Percentiles rank a stretch among this genome's conserved stretches.
These are phyloP conservation scores for Aureobasidium sp. DNA, from an alignment of 2,329 filamentous ascomycete species.

Conservation along the genomic window DNA sequence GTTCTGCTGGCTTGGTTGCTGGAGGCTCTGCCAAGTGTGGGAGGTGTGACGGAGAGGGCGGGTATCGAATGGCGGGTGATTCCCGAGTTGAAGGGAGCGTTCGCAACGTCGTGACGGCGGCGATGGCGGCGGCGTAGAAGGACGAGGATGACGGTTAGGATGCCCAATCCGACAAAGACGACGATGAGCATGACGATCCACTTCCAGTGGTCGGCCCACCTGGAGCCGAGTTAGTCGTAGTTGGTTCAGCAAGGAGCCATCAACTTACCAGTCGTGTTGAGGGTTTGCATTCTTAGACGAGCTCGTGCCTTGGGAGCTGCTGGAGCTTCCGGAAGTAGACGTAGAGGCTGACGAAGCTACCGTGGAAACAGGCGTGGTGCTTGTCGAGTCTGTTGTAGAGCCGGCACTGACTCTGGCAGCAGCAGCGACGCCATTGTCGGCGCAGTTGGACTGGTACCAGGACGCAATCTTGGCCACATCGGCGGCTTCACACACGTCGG, in stretches of 20 bases:
- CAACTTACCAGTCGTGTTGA: conserved; percentile 19
- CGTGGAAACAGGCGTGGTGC: background rate
- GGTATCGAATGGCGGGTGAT: conserved; percentile 25
- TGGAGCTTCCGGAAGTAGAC: conserved; percentile 20
- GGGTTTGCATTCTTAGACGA: conserved; percentile 15
- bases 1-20: conserved; percentile 14
- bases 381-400: conserved; percentile 14
- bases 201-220: conserved; percentile 62
- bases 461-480: conserved; percentile 52
- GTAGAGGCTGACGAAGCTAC: conserved; percentile 12
- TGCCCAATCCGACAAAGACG: conserved; percentile 59
- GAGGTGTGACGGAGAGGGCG: conserved; percentile 7
- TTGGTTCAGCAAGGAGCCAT: background rate
- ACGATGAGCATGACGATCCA: conserved; percentile 79
- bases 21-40: background rate
- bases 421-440: conserved; percentile 33
- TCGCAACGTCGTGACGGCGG: conserved; percentile 51
- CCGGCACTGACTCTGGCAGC: conserved; percentile 21
- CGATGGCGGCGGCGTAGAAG: conserved; percentile 68
- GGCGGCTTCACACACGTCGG: conserved; percentile 37
- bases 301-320: conserved; percentile 23
- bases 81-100: conserved; percentile 28
- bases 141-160: conserved; percentile 59
- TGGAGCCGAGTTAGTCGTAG: conserved; percentile 26
- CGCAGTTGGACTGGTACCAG: conserved; percentile 66